Evolutionary conservation across 768 basidiomycete genomes (phyloP).

Genomic region (Lactifluus piperatus): DNA sequence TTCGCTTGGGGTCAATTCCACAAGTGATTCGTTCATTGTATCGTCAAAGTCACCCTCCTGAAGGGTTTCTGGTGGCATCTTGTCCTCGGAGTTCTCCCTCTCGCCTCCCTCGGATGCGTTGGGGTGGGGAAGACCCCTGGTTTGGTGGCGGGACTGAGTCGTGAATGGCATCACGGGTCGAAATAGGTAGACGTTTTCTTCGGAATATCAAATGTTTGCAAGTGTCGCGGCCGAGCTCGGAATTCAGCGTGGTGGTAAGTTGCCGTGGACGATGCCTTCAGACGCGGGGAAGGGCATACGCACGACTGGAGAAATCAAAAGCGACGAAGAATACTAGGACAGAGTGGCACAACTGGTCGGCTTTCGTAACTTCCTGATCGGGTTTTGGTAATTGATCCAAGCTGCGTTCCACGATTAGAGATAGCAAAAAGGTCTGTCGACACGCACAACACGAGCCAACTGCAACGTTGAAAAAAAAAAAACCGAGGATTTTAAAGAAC

Average conservation of each 20-base stretch:
- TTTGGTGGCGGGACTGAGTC: conserved; percentile 13
- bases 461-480: background rate
- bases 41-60: conserved; percentile 4
- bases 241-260: background rate
- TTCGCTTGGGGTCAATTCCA: background rate
- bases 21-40: background rate
- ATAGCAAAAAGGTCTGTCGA: background rate
- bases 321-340: too few species aligned
- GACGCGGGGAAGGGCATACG: background rate
- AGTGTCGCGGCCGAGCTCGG: background rate
- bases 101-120: background rate
- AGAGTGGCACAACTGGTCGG: background rate
- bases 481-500: background rate
- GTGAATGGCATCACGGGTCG: conserved; percentile 2
- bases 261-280: background rate
- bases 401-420: background rate
- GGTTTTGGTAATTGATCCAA: background rate
- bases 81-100: background rate
- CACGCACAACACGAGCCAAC: background rate
- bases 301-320: background rate
- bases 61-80: background rate
- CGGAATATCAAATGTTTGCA: background rate
- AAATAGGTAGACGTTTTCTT: background rate
- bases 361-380: background rate
- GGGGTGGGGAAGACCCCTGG: background rate